Conservation (phyloP, 1,139 yeast genomes). For the Yamadazyma sp. region DNA sequence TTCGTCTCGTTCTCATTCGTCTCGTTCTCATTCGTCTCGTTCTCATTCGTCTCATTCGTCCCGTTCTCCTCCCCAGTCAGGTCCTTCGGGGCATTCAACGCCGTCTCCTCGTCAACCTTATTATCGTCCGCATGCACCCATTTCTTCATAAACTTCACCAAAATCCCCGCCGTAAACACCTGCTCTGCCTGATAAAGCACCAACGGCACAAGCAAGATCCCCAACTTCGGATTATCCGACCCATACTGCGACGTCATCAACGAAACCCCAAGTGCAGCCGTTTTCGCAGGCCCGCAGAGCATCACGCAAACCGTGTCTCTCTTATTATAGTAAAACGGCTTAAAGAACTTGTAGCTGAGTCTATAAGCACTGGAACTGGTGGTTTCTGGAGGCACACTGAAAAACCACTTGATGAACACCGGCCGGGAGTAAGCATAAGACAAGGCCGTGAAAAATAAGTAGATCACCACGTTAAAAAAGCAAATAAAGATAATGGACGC, state of each 20-base stretch:
- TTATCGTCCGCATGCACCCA: constrained; percentile 57
- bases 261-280: constrained; percentile 89
- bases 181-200: constrained; percentile 87
- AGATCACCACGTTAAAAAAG: constrained; percentile 78
- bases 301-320: constrained; percentile 74
- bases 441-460: constrained; percentile 67
- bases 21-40: neutral
- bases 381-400: constrained; percentile 47
- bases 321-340: constrained; percentile 70
- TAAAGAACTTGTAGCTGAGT: constrained; percentile 38
- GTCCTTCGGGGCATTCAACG: neutral
- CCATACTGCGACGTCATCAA: constrained; percentile 81
- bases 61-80: neutral
- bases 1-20: neutral
- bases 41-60: neutral
- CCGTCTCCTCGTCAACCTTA: constrained; percentile 9
- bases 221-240: constrained; percentile 55
- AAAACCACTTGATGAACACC: constrained; percentile 42
- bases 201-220: constrained; percentile 73
- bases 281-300: constrained; percentile 91
- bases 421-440: constrained; percentile 66
- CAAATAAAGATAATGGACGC: constrained; percentile 71
- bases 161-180: constrained; percentile 71
- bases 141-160: constrained; percentile 61
- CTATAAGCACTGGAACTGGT: constrained; percentile 43